phyloP scores from a whole-genome alignment of 164 flowering plant species.

The Santalum album region DNA sequence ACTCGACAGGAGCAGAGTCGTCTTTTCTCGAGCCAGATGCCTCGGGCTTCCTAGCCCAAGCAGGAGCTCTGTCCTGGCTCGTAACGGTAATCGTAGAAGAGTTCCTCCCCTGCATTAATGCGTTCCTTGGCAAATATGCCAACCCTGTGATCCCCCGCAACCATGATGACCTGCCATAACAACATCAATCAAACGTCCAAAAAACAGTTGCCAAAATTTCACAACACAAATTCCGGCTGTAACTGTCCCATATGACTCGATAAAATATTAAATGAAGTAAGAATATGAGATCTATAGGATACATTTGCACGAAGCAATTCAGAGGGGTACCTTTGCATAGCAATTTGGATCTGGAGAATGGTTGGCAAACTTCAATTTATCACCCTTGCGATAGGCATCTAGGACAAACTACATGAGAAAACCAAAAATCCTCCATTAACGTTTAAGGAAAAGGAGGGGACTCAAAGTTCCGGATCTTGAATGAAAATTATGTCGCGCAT shows the following conservation, averaged over 20 bases:
- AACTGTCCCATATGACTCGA: too few relatives aligned
- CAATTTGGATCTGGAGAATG: conserved; percentile 99
- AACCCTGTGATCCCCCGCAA: conserved; percentile 95
- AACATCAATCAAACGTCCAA: too few relatives aligned
- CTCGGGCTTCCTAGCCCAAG: conserved; percentile 98
- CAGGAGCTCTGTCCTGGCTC: conserved; percentile 96
- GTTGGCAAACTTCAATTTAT: conserved; percentile 94
- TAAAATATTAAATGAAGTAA: not conserved
- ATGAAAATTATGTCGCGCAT: not conserved
- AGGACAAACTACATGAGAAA: conserved; percentile 73
- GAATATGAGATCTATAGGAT: not conserved
- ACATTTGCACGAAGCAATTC: not conserved
- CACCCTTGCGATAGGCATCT: conserved; percentile 96
- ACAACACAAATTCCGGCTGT: too few relatives aligned
- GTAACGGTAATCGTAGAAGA: conserved; percentile 93
- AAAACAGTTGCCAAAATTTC: too few relatives aligned
- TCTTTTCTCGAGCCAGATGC: conserved; percentile 65
- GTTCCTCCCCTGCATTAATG: conserved; percentile 84
- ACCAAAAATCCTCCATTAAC: not conserved
- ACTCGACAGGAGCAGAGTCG: conserved; percentile 48
- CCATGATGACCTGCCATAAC: conserved; percentile 83
- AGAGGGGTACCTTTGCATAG: conserved; percentile 74
- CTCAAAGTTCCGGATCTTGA: not conserved
- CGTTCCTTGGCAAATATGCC: conserved; percentile 97
- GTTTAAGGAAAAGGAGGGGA: not conserved